Evolutionary conservation across 108 stramenopile species (phyloP), one percentile per base, ranked within the genome.

Genomic region (Nitzschia sp.): DNA sequence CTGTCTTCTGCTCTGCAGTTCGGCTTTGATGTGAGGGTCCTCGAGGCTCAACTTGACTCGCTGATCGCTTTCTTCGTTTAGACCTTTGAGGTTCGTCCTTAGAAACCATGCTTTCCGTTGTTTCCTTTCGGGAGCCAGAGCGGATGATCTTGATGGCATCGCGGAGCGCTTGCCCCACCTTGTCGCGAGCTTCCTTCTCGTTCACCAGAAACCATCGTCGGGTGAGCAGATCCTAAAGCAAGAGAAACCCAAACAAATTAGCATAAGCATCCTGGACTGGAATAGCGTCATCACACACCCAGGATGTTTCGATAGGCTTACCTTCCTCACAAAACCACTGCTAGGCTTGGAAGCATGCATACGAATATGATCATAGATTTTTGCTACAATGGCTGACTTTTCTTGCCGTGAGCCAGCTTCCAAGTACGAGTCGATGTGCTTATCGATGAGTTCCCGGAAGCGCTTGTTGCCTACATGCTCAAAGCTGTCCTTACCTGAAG

Each of bases 401-500:
- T 67, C 57, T 25, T 59, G 41, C 8, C 66, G 47, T 1, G 46
- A 66, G 0, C 26, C 25, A n/a, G 58, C 65, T 19, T 67, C 63
- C 32, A 63, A 35, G 59, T 76, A 76, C 0, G 31, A 22, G 15
- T 63, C 28, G 4, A 76, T 50, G 33, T 69, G 53, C 45, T 35
- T 58, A 19, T 69, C 68, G 31, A 76, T 64, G 22, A 66, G 58
- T 1, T 50, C 66, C 33, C 75, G 60, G 28, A 76, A 76, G 11
- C 67, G 56, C 0, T 67, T 59, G 53, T 76, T 76, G 0, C 75
- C 75, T 1, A 47, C 46, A 3, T 58, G 56, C 29, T 58, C 56
- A 31, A 58, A 58, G 26, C 56, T 58, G 32, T 58, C 56, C 29
- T 58, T 58, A 31, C 56, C 56, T 58, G 32, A 58, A 13, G 30